Evolutionary conservation across 495 filamentous ascomycete species (phyloP), one percentile per base, ranked within the genome.

Genomic region (Hapsidospora chrysogenum): DNA sequence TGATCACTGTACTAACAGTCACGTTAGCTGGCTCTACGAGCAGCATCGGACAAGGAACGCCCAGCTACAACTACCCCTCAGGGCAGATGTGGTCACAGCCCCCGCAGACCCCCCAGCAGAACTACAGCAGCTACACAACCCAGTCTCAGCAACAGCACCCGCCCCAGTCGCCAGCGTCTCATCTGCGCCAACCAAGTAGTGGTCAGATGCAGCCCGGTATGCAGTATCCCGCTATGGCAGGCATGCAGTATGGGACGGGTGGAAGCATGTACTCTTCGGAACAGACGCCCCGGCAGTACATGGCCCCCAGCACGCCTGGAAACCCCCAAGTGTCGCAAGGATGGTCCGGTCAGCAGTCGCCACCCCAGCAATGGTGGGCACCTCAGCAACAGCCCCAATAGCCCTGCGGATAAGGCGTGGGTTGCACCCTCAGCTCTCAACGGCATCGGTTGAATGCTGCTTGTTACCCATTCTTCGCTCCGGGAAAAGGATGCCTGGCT

Each of bases 141-240:
- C 69, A 71, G 42, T 56, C 72, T 10, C 74, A 78, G 41, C 60
- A 61, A 3, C 70, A 56, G 25, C 66, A 71, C 33, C 62, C 64
- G 11, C 63, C 71, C 16, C 69, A 74, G 21, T 70, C 73, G 23
- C 68, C 63, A 5, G 63, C 69, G 19, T 66, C 72, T 17, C 74
- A 75, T 39, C 59, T 76, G 11, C 75, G 71, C 18, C 77, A 78
- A 56, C 70, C 57, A 41, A 63, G 49, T 54, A 70, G 53, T 31
- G 61, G 71, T 27, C 74, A 77, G 49, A 68, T 77, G 49, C 68
- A 74, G 43, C 61, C 68, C 35, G 62, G 54, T 44, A 57, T 74
- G 50, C 65, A 66, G 36, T 76, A 75, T 38, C 56, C 68, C 16
- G 60, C 64, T 3, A 75, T 79, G 65, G 70, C 67, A 30, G 60